Conservation (phyloP, 2,329 filamentous ascomycete species). For the Periconia sp. region DNA sequence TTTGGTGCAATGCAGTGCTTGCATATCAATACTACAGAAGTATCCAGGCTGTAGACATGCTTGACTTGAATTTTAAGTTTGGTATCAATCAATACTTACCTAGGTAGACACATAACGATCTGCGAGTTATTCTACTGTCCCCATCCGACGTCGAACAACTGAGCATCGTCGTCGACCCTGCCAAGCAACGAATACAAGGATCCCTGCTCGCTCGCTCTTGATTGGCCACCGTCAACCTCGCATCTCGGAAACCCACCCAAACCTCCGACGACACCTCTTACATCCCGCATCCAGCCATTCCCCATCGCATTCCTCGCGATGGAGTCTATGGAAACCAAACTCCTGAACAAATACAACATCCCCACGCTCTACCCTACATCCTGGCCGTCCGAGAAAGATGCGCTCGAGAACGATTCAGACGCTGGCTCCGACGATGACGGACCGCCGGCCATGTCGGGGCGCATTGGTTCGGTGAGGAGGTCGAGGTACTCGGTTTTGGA, state of each 20-base stretch:
- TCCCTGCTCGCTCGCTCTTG: conserved; percentile 6
- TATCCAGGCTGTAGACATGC: no score
- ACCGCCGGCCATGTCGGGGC: conserved; percentile 6
- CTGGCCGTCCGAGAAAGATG: conserved; percentile 84
- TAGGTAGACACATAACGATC: no score
- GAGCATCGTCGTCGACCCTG: not conserved
- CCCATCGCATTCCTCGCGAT: conserved; percentile 18
- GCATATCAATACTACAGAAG: no score
- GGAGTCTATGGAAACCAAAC: conserved; percentile 60
- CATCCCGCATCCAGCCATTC: conserved; percentile 1
- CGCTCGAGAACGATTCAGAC: conserved; percentile 67
- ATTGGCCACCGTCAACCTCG: conserved; percentile 22
- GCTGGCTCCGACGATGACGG: conserved; percentile 56
- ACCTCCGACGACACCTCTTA: conserved; percentile 3
- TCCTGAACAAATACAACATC: conserved; percentile 90
- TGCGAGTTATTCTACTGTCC: not conserved
- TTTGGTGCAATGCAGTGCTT: no score
- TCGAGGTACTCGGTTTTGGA: conserved; percentile 86
- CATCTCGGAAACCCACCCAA: conserved; percentile 17
- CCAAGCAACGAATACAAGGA: conserved; percentile 9
- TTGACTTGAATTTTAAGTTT: no score
- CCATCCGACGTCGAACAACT: not conserved
- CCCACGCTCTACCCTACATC: conserved; percentile 74
- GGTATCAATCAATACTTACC: no score
- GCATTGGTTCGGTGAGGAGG: conserved; percentile 53